phyloP scores from a whole-genome alignment of 371 early-diverging fungal species.

The Syncephalis fuscata region DNA sequence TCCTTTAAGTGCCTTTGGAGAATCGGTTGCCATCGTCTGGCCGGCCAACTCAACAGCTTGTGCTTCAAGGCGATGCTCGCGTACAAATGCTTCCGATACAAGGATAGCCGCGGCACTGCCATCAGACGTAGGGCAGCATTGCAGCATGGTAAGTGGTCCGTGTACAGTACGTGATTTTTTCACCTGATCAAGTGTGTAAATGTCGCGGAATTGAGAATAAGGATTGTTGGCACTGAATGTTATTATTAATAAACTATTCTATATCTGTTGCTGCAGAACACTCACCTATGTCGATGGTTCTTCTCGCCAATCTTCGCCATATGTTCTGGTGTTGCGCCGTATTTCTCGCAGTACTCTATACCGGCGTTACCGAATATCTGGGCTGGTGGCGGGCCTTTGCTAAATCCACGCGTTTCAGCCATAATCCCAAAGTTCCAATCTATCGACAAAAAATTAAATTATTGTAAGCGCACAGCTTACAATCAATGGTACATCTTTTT shows the following conservation, averaged over 20 bases:
- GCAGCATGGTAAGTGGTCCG: constrained; percentile 54
- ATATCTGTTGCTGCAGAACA: no score
- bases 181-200: constrained; percentile 47
- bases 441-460: constrained; percentile 1
- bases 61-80: constrained; percentile 34
- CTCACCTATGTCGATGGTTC: constrained; percentile 48
- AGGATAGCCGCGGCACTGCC: constrained; percentile 52
- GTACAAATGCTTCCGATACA: constrained; percentile 48
- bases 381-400: constrained; percentile 44
- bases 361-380: constrained; percentile 70
- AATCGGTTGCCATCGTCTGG: constrained; percentile 60
- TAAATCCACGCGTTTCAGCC: constrained; percentile 34
- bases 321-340: constrained; percentile 34
- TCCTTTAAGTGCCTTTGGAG: constrained; percentile 31
- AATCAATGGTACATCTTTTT: not conserved
- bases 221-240: constrained; percentile 39
- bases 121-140: constrained; percentile 70
- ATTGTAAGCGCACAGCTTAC: not conserved
- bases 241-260: constrained; percentile 2
- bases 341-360: constrained; percentile 45
- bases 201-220: constrained; percentile 59
- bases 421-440: constrained; percentile 35
- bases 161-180: constrained; percentile 37
- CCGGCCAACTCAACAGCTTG: constrained; percentile 55
- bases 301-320: constrained; percentile 60